Percentiles rank a stretch among this genome's conserved stretches.
Conservation (phyloP, 306 rosid genomes). For the Inga leiocalycina region DNA sequence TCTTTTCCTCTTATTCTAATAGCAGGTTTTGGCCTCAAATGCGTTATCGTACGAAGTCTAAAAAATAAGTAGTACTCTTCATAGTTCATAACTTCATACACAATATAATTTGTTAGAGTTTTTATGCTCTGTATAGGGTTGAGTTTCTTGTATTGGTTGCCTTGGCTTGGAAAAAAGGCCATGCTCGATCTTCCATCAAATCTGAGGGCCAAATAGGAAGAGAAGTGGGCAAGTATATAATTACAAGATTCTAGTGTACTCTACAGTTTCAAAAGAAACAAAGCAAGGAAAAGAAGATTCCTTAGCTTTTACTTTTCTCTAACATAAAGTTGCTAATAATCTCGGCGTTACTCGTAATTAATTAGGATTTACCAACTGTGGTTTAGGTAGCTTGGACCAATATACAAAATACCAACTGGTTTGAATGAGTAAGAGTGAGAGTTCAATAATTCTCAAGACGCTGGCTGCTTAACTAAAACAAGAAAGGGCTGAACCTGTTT, state of each 20-base stretch:
- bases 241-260: slow-evolving; percentile 38
- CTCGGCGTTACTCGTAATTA: slow-evolving; percentile 32
- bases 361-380: slow-evolving; percentile 38
- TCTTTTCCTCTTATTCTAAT: too few relatives aligned
- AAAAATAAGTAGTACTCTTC: neutral
- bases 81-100: neutral
- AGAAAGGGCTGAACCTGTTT: neutral
- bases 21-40: neutral
- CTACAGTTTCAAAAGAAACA: slow-evolving; percentile 16
- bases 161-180: slow-evolving; percentile 71
- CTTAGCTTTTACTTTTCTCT: slow-evolving; percentile 76
- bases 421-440: slow-evolving; percentile 25
- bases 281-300: slow-evolving; percentile 24
- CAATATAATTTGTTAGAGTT: neutral
- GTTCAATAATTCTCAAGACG: slow-evolving; percentile 1
- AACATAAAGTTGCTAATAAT: slow-evolving; percentile 51
- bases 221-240: slow-evolving; percentile 46
- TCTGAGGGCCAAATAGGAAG: slow-evolving; percentile 38
- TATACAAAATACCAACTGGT: slow-evolving; percentile 34
- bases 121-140: neutral
- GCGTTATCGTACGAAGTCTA: neutral
- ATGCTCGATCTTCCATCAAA: slow-evolving; percentile 42
- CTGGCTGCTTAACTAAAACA: slow-evolving; percentile 5
- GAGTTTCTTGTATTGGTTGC: slow-evolving; percentile 25
- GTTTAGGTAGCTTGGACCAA: slow-evolving; percentile 32